Percentiles rank a stretch among this genome's conserved stretches.
Evolutionary conservation across 768 basidiomycete genomes (phyloP).

Genomic region (Polyporus arcularius): DNA sequence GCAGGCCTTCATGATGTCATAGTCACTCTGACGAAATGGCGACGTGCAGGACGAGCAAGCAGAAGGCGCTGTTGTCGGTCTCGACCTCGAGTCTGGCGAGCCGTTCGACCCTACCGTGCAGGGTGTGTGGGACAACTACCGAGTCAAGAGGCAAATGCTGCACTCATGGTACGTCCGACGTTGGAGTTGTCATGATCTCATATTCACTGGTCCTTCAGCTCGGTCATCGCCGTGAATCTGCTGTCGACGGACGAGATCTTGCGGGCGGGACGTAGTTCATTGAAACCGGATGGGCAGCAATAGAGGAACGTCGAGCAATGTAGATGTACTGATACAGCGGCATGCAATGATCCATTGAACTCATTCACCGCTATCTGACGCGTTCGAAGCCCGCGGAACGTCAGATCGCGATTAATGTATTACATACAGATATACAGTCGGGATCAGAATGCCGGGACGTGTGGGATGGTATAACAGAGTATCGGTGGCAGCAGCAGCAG

Average conservation of each 20-base stretch:
- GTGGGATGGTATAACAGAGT: neutral
- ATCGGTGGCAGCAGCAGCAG: neutral
- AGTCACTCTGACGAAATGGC: neutral
- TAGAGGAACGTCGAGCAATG: conserved; percentile 26
- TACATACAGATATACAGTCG: conserved; percentile 20
- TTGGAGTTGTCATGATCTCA: conserved; percentile 19
- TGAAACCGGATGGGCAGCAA: conserved; percentile 77
- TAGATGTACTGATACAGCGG: conserved; percentile 14
- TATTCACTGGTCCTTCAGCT: conserved; percentile 46
- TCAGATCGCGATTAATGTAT: conserved; percentile 16
- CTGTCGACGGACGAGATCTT: conserved; percentile 96
- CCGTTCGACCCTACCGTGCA: conserved; percentile 95
- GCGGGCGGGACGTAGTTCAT: conserved; percentile 82
- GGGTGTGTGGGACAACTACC: conserved; percentile 98
- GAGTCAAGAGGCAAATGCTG: conserved; percentile 98
- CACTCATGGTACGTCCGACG: conserved; percentile 78
- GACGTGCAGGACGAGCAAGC: conserved; percentile 79
- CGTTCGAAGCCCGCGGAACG: neutral
- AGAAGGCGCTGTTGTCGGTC: conserved; percentile 89
- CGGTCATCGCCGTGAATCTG: conserved; percentile 93
- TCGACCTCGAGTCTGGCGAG: conserved; percentile 92
- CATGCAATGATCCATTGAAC: neutral
- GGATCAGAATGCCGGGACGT: neutral
- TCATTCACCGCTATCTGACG: neutral
- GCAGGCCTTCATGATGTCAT: neutral